These are phyloP conservation scores for Leptodermis oblonga DNA, from an alignment of 257 asterid species.

Conservation along the genomic window DNA sequence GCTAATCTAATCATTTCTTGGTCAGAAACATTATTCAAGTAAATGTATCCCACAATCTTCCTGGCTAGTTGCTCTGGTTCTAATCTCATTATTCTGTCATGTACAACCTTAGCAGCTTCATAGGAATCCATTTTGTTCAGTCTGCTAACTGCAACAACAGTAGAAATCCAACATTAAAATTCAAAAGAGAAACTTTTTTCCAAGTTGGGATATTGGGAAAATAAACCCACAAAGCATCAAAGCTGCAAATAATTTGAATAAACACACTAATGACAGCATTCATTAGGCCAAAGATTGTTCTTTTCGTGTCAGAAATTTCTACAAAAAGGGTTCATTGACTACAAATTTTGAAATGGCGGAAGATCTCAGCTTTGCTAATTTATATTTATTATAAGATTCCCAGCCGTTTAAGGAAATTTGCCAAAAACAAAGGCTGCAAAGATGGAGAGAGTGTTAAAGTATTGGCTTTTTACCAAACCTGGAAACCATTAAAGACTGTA, in stretches of 20 bases:
- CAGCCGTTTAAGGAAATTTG: background rate
- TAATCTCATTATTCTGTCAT: conserved; percentile 40
- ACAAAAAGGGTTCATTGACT: background rate
- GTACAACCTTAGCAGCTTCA: conserved; percentile 60
- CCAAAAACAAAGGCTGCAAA: conserved; percentile 14
- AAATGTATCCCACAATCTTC: conserved; percentile 64
- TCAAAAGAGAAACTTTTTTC: too few relatives aligned
- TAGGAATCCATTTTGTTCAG: conserved; percentile 42
- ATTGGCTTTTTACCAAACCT: conserved; percentile 22
- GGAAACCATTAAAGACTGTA: conserved; percentile 18
- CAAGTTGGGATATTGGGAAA: background rate
- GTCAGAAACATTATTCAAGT: conserved; percentile 48
- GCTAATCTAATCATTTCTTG: conserved; percentile 88
- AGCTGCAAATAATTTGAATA: background rate
- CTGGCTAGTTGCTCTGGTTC: conserved; percentile 64
- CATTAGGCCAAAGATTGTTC: background rate
- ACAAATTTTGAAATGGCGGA: background rate
- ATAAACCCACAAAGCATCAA: background rate
- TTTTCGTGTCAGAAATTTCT: background rate
- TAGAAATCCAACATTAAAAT: background rate
- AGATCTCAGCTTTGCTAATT: background rate
- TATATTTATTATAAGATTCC: background rate
- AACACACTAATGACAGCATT: background rate
- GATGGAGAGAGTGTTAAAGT: conserved; percentile 22
- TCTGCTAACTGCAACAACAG: conserved; percentile 1